Conservation (phyloP, 2,329 filamentous ascomycete genomes). For the Fusarium cyanostomum region DNA sequence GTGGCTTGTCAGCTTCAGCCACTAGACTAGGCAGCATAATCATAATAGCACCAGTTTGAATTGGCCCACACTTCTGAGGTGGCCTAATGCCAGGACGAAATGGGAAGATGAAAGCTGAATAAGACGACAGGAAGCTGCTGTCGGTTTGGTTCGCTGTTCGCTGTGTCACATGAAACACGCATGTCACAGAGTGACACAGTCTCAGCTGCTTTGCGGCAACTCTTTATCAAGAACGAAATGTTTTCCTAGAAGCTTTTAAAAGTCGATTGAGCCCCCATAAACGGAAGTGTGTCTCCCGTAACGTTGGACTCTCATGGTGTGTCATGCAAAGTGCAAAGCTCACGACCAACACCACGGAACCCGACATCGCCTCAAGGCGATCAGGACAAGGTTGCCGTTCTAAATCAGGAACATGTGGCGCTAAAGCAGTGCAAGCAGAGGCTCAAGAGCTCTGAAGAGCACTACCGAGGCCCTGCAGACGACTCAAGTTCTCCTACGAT, state of each 20-base stretch:
- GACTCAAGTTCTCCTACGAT: conserved; percentile 21
- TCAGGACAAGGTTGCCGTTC: conserved; percentile 18
- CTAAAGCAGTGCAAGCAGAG: conserved; percentile 18
- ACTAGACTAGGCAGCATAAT: too few relatives aligned
- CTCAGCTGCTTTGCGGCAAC: not conserved
- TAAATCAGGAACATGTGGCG: conserved; percentile 36
- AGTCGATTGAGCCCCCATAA: not conserved
- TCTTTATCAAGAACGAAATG: not conserved
- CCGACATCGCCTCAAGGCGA: conserved; percentile 12
- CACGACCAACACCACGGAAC: not conserved
- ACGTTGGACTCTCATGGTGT: not conserved
- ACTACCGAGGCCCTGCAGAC: conserved; percentile 6
- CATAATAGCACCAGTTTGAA: too few relatives aligned
- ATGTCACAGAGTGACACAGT: not conserved
- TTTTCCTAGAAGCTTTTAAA: not conserved
- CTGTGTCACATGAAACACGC: conserved; percentile 7
- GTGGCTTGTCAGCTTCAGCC: conserved; percentile 28
- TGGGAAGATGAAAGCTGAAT: not conserved
- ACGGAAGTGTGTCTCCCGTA: too few relatives aligned
- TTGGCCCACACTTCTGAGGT: too few relatives aligned
- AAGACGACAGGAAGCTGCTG: not conserved
- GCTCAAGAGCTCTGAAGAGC: conserved; percentile 19
- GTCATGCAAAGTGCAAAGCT: not conserved
- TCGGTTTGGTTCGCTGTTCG: not conserved
- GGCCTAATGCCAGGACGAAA: too few relatives aligned